Evolutionary conservation across 352 stramenopile genomes (phyloP).

Genomic region (Phytophthora cactorum): DNA sequence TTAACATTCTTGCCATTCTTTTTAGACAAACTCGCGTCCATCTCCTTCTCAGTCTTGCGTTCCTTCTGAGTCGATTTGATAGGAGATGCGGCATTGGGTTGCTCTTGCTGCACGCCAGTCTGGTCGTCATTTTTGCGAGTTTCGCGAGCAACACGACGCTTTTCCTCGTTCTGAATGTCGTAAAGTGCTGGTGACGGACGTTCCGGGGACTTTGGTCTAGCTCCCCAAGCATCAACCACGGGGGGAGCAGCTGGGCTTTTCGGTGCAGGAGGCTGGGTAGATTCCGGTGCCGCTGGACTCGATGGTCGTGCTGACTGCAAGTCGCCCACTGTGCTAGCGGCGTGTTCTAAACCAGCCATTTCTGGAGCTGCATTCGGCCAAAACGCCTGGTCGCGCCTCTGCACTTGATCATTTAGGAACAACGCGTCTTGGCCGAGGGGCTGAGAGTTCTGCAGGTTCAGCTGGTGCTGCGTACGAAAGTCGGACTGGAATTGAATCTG

Average conservation of each 20-base stretch:
- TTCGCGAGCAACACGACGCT: constrained; percentile 37
- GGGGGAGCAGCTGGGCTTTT: constrained; percentile 19
- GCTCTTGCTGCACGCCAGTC: constrained; percentile 11
- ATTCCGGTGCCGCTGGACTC: constrained; percentile 21
- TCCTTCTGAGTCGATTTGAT: constrained; percentile 25
- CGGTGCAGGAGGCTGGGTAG: constrained; percentile 14
- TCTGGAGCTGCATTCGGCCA: constrained; percentile 31
- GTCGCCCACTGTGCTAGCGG: constrained; percentile 2
- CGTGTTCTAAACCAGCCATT: constrained; percentile 28
- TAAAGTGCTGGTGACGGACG: constrained; percentile 35
- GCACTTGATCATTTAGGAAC: constrained; percentile 41
- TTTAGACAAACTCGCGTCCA: constrained; percentile 14
- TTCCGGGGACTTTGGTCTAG: constrained; percentile 25
- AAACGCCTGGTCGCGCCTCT: constrained; percentile 37
- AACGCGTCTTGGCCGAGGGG: constrained; percentile 31
- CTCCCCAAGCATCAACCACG: constrained; percentile 42
- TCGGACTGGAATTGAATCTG: constrained; percentile 61
- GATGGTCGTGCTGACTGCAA: constrained; percentile 16
- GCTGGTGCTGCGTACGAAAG: constrained; percentile 51
- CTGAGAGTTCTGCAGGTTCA: constrained; percentile 28
- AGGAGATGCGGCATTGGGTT: constrained; percentile 17
- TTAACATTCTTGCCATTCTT: constrained; percentile 44
- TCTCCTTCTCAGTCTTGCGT: constrained; percentile 36
- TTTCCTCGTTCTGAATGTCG: constrained; percentile 59
- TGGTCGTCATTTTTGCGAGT: constrained; percentile 9